Percentiles rank a stretch among this genome's conserved stretches.
phyloP scores from a whole-genome alignment of 106 monocot species.

The Cymbidium sinense region DNA sequence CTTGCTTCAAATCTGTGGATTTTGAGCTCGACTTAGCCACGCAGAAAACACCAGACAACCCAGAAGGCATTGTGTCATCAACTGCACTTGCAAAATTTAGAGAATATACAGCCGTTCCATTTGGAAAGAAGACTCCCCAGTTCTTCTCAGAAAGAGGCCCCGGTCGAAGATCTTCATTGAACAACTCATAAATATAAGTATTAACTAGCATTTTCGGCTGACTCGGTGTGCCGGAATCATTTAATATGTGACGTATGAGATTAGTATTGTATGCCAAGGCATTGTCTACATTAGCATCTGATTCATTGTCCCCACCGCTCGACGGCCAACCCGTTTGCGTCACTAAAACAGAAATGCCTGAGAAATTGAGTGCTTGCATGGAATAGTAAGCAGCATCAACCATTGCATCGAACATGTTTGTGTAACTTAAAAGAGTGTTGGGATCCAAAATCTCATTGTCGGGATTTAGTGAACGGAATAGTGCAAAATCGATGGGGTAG shows the following conservation, averaged over 20 bases:
- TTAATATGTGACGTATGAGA: slow-evolving; percentile 58
- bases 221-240: slow-evolving; percentile 57
- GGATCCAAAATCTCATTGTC: slow-evolving; percentile 65
- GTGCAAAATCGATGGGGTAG: slow-evolving; percentile 80
- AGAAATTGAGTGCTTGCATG: slow-evolving; percentile 73
- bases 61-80: slow-evolving; percentile 19
- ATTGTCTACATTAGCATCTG: slow-evolving; percentile 69
- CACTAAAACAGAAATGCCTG: slow-evolving; percentile 59
- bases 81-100: slow-evolving; percentile 27
- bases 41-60: slow-evolving; percentile 48
- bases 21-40: slow-evolving; percentile 61
- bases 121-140: slow-evolving; percentile 72
- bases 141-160: slow-evolving; percentile 57
- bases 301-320: slow-evolving; percentile 45
- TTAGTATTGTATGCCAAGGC: slow-evolving; percentile 74
- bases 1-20: slow-evolving; percentile 35
- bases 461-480: slow-evolving; percentile 50
- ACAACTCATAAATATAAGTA: slow-evolving; percentile 69
- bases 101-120: slow-evolving; percentile 56
- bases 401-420: slow-evolving; percentile 90
- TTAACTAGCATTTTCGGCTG: slow-evolving; percentile 34
- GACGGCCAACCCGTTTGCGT: slow-evolving; percentile 88
- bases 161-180: slow-evolving; percentile 63
- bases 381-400: slow-evolving; percentile 82
- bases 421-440: slow-evolving; percentile 64